A percentile compares a stretch with the other conserved stretches of the same genome.
Conservation (phyloP, 108 stramenopile genomes). For the Pseudonitzschia multistriata region DNA sequence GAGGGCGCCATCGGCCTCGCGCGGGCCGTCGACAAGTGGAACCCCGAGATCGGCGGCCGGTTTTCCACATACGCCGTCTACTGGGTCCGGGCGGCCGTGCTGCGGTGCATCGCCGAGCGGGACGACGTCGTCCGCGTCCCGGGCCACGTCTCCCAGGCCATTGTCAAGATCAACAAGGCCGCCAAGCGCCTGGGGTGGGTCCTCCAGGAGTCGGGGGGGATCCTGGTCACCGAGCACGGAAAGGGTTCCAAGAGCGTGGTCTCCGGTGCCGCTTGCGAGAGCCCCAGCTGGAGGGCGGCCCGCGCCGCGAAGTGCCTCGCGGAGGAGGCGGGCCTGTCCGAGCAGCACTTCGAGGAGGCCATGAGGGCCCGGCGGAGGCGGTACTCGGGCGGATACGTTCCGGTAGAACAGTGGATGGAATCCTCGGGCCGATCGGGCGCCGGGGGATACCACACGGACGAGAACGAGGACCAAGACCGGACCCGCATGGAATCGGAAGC, state of each 20-base stretch:
- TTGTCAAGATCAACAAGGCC: conserved; percentile 53
- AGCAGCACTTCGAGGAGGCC: conserved; percentile 37
- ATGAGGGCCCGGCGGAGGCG: conserved; percentile 40
- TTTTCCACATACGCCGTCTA: conserved; percentile 93
- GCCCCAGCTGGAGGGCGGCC: conserved; percentile 35
- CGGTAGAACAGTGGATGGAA: conserved; percentile 57
- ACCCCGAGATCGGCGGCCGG: conserved; percentile 69
- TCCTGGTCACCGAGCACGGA: conserved; percentile 19
- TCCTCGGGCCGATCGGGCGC: conserved; percentile 18
- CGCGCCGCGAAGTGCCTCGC: conserved; percentile 37
- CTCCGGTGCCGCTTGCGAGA: neutral
- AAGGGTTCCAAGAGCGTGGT: neutral
- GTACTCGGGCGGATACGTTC: conserved; percentile 34
- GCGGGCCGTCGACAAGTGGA: conserved; percentile 87
- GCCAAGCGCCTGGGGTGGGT: conserved; percentile 57
- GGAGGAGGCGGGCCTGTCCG: conserved; percentile 46
- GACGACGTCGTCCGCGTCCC: conserved; percentile 80
- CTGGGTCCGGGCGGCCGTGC: conserved; percentile 89
- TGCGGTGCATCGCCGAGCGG: conserved; percentile 82
- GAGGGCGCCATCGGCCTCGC: conserved; percentile 90
- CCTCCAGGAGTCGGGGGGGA: conserved; percentile 26
- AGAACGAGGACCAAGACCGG: neutral
- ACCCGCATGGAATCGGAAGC: conserved; percentile 1
- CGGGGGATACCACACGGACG: conserved; percentile 14
- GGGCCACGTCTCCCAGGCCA: conserved; percentile 52